A percentile compares a stretch with the other conserved stretches of the same genome.
Evolutionary conservation across 164 flowering plant genomes (phyloP).

Genomic region (Hamamelis virginiana): DNA sequence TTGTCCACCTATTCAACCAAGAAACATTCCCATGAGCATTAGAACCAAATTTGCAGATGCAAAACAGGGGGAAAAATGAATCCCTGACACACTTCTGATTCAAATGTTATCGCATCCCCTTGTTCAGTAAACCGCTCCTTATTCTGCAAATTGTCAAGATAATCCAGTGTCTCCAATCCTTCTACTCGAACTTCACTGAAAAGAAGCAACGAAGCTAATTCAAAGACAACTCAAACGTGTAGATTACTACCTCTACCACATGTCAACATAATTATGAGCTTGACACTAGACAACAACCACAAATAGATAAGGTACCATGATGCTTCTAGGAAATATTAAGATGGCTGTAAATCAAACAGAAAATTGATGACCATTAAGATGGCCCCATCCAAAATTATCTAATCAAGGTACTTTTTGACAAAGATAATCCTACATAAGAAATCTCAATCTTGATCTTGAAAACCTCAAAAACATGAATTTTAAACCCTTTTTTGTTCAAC

Average conservation of each 20-base stretch:
- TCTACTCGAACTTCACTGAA: conserved; percentile 93
- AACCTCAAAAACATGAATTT: too few relatives aligned
- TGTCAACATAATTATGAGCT: conserved; percentile 1
- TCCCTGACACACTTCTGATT: conserved; percentile 58
- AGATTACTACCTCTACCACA: background rate
- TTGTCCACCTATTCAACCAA: conserved; percentile 48
- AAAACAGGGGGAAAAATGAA: background rate
- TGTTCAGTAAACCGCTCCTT: conserved; percentile 87
- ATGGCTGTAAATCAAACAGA: background rate
- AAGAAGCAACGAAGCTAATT: conserved; percentile 20
- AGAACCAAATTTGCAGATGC: background rate
- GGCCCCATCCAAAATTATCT: too few relatives aligned
- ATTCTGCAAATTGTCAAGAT: conserved; percentile 74
- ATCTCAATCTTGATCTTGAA: too few relatives aligned
- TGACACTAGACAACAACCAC: background rate
- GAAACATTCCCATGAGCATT: conserved; percentile 10
- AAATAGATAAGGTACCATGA: background rate
- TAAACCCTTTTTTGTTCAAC: too few relatives aligned
- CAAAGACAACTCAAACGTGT: background rate
- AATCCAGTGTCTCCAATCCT: conserved; percentile 91
- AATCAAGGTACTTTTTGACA: too few relatives aligned
- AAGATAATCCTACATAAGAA: too few relatives aligned
- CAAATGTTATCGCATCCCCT: conserved; percentile 92
- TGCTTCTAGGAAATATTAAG: background rate
- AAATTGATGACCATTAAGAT: too few relatives aligned